phyloP scores from a whole-genome alignment of 2,329 filamentous ascomycete genomes.

The Endoconidiophora polonica region DNA sequence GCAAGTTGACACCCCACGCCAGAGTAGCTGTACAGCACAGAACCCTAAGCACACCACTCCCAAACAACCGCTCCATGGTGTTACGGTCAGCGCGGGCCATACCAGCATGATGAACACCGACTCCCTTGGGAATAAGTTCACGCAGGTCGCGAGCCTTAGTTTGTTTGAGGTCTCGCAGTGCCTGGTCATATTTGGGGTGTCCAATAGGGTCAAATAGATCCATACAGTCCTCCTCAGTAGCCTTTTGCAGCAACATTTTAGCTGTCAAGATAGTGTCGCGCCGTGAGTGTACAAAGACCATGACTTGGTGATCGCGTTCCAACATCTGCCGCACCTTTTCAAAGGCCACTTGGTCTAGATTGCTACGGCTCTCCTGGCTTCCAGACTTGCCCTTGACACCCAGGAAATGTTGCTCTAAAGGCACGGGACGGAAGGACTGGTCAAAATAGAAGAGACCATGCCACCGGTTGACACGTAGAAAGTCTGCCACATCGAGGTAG shows the following conservation, averaged over 20 bases:
- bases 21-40: slow-evolving; percentile 96
- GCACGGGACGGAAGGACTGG: slow-evolving; percentile 84
- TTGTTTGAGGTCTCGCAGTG: slow-evolving; percentile 67
- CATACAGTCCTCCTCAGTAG: slow-evolving; percentile 58
- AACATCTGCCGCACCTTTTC: slow-evolving; percentile 95
- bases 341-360: slow-evolving; percentile 72
- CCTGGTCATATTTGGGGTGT: slow-evolving; percentile 66
- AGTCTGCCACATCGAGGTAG: slow-evolving; percentile 91
- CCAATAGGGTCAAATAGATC: slow-evolving; percentile 69
- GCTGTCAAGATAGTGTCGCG: slow-evolving; percentile 87
- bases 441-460: slow-evolving; percentile 96
- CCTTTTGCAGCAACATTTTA: slow-evolving; percentile 71
- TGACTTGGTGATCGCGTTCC: slow-evolving; percentile 80
- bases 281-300: slow-evolving; percentile 97
- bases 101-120: slow-evolving; percentile 91
- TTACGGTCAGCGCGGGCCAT: slow-evolving; percentile 93
- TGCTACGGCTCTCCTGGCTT: slow-evolving; percentile 67
- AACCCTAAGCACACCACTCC: slow-evolving; percentile 83
- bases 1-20: slow-evolving; percentile 97
- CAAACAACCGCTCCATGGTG: slow-evolving; percentile 84
- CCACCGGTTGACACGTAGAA: slow-evolving; percentile 85
- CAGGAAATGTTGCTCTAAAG: slow-evolving; percentile 91
- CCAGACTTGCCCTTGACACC: slow-evolving; percentile 86
- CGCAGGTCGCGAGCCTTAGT: slow-evolving; percentile 75
- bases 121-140: slow-evolving; percentile 75